Base-by-base conservation (phyloP, 768 basidiomycete species). In the Lentinula raphanica region DNA sequence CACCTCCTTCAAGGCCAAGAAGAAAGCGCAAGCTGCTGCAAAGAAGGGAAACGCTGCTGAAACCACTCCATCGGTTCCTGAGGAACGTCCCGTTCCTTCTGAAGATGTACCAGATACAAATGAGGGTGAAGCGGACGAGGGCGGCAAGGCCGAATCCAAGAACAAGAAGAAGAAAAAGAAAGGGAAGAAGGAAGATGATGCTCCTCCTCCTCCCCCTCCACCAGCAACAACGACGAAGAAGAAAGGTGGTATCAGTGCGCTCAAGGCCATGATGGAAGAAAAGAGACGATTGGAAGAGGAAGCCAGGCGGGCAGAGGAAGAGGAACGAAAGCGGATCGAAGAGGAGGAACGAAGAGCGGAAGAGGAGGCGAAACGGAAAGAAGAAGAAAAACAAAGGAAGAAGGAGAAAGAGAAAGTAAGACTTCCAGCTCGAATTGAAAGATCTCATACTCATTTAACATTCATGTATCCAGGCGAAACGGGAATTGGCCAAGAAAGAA, bases 111-210 rank as follows among this genome's bases (percentile, higher is more conserved):
- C 73, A 6, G 88, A 82, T 1, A 86, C 81, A 13, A 84, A 79
- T 2, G 90, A 83, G 1, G 36, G 51, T 28, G 92, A 83, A 0
- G 90, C 79, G 1, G 91, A 79, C 45, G 91, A 81, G 1, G 86
- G 77, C 54, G 82, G 66, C 23, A 80, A 71, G 15, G 80, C 69
- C 31, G 72, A 79, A 29, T 79, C 80, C 58, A 77, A 83, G 59
- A 90, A 89, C 69, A 92, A 91, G 67, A 93, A 92, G 76, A 95
- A 94, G 74, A 94, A 92, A 79, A 92, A 90, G 75, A 87, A 88
- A 45, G 86, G 87, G 62, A 81, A 81, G 62, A 77, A 84, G 5
- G 79, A 85, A 21, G 81, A 82, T 11, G 68, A 76, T 17, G 67
- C 73, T 8, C 66, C 77, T 25, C 69, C 77, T 11, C 74, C 80